These are phyloP conservation scores for Orbilia javanica DNA, from an alignment of 2,329 filamentous ascomycete species.

Conservation along the genomic window DNA sequence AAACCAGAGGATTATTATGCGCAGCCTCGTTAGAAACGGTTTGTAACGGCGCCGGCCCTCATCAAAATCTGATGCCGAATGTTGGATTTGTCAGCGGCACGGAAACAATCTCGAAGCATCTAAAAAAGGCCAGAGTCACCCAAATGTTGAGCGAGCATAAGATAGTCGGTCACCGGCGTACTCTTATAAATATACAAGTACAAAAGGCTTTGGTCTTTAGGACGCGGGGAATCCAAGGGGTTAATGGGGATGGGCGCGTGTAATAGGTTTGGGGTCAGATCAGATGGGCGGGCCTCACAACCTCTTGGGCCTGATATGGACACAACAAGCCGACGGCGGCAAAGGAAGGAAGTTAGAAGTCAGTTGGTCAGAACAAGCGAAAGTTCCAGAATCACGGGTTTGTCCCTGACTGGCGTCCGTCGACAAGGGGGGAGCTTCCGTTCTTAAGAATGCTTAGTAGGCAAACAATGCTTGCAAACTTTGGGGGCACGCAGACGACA, in stretches of 20 bases:
- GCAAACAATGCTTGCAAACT: conserved; percentile 13
- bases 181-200: conserved; percentile 27
- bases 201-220: neutral
- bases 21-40: conserved; percentile 7
- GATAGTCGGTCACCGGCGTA: neutral
- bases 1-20: neutral
- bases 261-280: conserved; percentile 36
- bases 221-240: neutral
- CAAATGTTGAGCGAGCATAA: neutral
- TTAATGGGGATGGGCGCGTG: conserved; percentile 30
- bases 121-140: conserved; percentile 6
- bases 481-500: neutral
- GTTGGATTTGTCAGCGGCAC: conserved; percentile 45
- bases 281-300: conserved; percentile 36
- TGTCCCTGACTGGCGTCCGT: conserved; percentile 13
- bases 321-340: neutral
- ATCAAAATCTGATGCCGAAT: neutral
- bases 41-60: neutral
- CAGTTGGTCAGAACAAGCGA: conserved; percentile 40
- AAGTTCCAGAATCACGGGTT: conserved; percentile 53
- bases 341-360: conserved; percentile 15
- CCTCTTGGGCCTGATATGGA: conserved; percentile 28
- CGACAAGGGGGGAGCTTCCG: neutral
- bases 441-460: neutral
- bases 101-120: conserved; percentile 51